Evolutionary conservation across 2,329 filamentous ascomycete species (phyloP).

Genomic region (Paraphaeosphaeria minitans): DNA sequence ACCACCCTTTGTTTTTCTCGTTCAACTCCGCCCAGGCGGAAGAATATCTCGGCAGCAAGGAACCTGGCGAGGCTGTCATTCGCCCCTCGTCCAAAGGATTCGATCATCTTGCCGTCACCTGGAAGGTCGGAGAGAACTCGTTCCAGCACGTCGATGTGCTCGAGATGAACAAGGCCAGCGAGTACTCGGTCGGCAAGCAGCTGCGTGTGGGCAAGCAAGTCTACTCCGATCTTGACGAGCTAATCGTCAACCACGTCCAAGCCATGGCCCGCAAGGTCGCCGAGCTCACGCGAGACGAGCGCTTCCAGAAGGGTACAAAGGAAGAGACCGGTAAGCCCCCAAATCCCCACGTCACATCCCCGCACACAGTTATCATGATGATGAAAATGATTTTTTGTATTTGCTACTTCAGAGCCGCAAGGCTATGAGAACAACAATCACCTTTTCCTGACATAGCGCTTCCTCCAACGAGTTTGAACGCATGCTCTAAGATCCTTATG

Average conservation of each 20-base stretch:
- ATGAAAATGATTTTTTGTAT: slow-evolving; percentile 81
- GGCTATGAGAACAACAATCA: slow-evolving; percentile 98
- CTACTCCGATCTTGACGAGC: slow-evolving; percentile 93
- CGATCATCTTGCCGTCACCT: slow-evolving; percentile 94
- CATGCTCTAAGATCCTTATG: not conserved
- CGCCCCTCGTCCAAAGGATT: slow-evolving; percentile 93
- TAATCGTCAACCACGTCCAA: slow-evolving; percentile 94
- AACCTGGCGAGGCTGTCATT: slow-evolving; percentile 89
- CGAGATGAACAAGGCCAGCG: slow-evolving; percentile 94
- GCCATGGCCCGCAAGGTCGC: slow-evolving; percentile 98
- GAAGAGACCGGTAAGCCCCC: slow-evolving; percentile 79
- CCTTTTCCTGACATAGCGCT: slow-evolving; percentile 73
- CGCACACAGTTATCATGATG: slow-evolving; percentile 74
- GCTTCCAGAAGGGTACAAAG: slow-evolving; percentile 83
- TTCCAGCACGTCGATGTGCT: slow-evolving; percentile 98
- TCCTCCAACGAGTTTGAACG: not conserved
- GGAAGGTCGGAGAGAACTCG: slow-evolving; percentile 96
- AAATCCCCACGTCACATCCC: not conserved
- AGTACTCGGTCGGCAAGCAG: slow-evolving; percentile 88
- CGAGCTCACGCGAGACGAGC: slow-evolving; percentile 92
- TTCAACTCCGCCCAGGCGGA: slow-evolving; percentile 93
- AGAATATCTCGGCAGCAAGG: slow-evolving; percentile 86
- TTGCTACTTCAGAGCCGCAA: slow-evolving; percentile 99
- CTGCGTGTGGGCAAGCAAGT: slow-evolving; percentile 88
- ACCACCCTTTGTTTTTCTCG: slow-evolving; percentile 92